Percentiles rank a stretch among this genome's conserved stretches.
phyloP scores from a whole-genome alignment of 805 yeast genomes.

The Crinitomyces ghanaensis region DNA sequence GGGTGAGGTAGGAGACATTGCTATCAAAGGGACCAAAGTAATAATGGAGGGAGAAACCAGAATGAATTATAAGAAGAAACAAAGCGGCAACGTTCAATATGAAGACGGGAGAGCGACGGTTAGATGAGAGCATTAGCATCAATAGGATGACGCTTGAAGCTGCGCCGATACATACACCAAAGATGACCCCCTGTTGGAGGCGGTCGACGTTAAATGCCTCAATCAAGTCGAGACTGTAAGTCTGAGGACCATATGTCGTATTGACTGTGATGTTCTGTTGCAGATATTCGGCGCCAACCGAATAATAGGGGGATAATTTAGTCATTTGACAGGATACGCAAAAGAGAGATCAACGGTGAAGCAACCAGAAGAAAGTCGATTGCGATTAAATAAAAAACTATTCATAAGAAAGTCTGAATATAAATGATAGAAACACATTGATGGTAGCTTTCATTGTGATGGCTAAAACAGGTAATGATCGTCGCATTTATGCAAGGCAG shows the following conservation, averaged over 20 bases:
- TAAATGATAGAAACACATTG: too few species aligned
- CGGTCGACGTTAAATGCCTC: constrained; percentile 3
- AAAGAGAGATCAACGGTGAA: too few species aligned
- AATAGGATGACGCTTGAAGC: constrained; percentile 32
- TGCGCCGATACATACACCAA: constrained; percentile 51
- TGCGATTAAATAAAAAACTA: too few species aligned
- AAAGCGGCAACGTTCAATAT: constrained; percentile 57
- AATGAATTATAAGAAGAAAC: constrained; percentile 43
- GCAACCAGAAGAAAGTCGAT: too few species aligned
- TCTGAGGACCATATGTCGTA: constrained; percentile 9
- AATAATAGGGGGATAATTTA: not conserved
- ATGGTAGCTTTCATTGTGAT: too few species aligned
- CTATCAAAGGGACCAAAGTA: constrained; percentile 42
- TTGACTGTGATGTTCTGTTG: constrained; percentile 8
- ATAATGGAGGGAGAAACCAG: constrained; percentile 47
- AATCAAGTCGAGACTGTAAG: constrained; percentile 6
- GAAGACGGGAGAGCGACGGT: constrained; percentile 57
- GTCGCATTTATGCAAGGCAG: too few species aligned
- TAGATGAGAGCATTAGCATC: constrained; percentile 36
- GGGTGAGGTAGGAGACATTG: constrained; percentile 37
- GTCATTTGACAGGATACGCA: too few species aligned
- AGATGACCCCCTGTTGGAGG: constrained; percentile 29
- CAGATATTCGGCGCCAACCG: constrained; percentile 3
- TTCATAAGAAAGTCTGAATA: too few species aligned
- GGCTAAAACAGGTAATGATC: too few species aligned